These are phyloP conservation scores for Solanum arcanum DNA, from an alignment of 257 asterid genomes.

Conservation along the genomic window DNA sequence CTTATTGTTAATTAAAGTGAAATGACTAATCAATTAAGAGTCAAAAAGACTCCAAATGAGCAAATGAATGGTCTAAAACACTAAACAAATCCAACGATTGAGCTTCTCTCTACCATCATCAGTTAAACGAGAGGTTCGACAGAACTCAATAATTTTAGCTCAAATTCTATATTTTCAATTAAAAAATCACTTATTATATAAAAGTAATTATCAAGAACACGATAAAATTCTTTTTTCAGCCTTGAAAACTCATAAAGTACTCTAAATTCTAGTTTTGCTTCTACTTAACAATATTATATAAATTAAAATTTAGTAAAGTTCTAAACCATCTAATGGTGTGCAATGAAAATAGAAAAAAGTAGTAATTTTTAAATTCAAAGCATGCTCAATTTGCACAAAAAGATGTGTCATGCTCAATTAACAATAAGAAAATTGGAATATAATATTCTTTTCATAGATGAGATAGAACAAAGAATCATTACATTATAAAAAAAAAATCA, in stretches of 20 bases:
- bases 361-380: not conserved
- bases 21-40: not conserved
- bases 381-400: not conserved
- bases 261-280: not conserved
- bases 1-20: not conserved
- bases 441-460: not conserved
- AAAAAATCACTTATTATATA: rapidly evolving
- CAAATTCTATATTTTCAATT: not conserved
- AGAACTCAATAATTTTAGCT: not conserved
- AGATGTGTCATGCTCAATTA: not conserved
- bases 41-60: not conserved
- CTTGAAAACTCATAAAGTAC: too few species aligned
- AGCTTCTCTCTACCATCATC: too few species aligned
- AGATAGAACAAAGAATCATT: conserved; percentile 9
- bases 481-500: not conserved
- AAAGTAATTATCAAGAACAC: not conserved
- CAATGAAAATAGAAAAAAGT: not conserved
- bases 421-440: not conserved
- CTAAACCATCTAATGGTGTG: not conserved
- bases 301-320: not conserved
- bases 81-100: not conserved
- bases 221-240: not conserved
- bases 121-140: rapidly evolving
- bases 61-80: not conserved
- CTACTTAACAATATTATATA: not conserved